Conservation (phyloP, 805 yeast genomes). For the Saturnispora silvae region DNA sequence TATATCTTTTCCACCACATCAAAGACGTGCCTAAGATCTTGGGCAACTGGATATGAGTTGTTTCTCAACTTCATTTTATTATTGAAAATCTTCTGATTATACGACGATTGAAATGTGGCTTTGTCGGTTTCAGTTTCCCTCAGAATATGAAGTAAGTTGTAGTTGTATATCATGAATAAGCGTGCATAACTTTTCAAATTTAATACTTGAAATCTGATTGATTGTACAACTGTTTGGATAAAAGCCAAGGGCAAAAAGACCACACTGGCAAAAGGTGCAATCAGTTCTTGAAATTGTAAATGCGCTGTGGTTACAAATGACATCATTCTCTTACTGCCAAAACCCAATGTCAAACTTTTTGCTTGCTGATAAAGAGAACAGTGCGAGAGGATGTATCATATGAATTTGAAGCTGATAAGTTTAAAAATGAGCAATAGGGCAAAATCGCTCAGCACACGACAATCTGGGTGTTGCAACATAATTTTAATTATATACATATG, state of each 20-base stretch:
- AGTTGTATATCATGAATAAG: slow-evolving; percentile 16
- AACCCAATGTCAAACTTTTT: no score
- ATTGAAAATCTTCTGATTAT: slow-evolving; percentile 15
- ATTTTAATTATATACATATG: neutral
- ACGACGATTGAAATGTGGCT: slow-evolving; percentile 15
- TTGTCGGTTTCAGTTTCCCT: slow-evolving; percentile 17
- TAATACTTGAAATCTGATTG: slow-evolving; percentile 11
- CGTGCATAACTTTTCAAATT: slow-evolving; percentile 14
- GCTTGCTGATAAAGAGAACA: no score
- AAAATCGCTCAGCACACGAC: no score
- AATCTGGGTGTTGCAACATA: no score
- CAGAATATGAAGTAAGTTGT: slow-evolving; percentile 18
- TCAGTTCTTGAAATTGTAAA: neutral
- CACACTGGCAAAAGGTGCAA: slow-evolving; percentile 17
- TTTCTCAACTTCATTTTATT: slow-evolving; percentile 15
- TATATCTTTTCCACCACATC: slow-evolving; percentile 16
- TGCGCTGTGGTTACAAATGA: neutral
- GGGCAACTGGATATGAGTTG: slow-evolving; percentile 14
- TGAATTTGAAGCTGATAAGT: no score
- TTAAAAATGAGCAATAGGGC: no score
- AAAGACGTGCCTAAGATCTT: slow-evolving; percentile 14
- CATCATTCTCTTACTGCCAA: no score
- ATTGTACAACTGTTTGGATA: slow-evolving; percentile 17
- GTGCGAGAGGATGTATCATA: no score
- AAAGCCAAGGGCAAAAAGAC: slow-evolving; percentile 18